Base-by-base conservation (phyloP, 148 eudicot genomes). In the Rhododendron kiyosumense region DNA sequence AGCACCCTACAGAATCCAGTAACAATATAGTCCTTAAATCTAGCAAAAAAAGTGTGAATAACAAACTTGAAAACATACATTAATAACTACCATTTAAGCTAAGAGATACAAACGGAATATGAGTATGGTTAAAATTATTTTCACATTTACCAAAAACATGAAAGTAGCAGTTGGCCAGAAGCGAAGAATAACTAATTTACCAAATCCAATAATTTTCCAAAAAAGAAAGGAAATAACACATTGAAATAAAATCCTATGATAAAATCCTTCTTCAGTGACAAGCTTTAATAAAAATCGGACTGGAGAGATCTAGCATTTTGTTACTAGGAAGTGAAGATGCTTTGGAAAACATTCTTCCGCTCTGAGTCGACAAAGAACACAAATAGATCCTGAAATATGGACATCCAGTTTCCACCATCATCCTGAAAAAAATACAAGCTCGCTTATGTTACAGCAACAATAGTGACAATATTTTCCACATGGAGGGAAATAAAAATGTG, bases 301-400 rank as follows among this genome's bases (percentile, higher is more conserved):
- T 4, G 93, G 89, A 83, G 93, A 89, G 22, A 87, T 86, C 88
- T 88, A 93, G 89, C 89, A 89, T 43, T 91, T 87, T 32, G 85
- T 82, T 65, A 90, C 90, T 61, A 95, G 90, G 85, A 88, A 87
- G 34, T 83, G 85, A 80, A 93, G 89, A 87, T 97, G 99, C 65
- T 89, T 92, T 84, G 89, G 85, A 92, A 95, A 81, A 92, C 86
- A 88, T 91, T 87, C 89, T 89, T 91, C 76, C 87, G 46, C 69
- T 89, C 90, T 80, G 92, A 90, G 85, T 91, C 89, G 28, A 92
- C 90, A 87, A 93, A 94, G 88, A 97, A 94, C 82, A 87, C 76
- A 84, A 91, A 97, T 45, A 95, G 87, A 87, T 94, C 92, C 85
- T 79, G 87, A 82, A 93, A 86, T 57, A 75, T 88, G 81, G 83